Conservation (phyloP, 352 stramenopile genomes). For the Pythium sukuiense region DNA sequence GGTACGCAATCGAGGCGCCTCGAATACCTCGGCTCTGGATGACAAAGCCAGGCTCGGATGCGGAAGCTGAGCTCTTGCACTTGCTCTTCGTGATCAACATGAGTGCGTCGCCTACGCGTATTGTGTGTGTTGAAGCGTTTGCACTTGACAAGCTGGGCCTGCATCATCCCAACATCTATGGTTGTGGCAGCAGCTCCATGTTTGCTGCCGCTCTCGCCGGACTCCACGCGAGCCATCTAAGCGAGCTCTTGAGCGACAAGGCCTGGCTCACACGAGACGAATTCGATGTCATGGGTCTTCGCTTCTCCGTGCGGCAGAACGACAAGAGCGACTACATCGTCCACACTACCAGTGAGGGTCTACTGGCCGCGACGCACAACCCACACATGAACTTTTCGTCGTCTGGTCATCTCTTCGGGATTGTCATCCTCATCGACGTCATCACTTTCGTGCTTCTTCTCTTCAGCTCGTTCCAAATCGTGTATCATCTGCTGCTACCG, state of each 20-base stretch:
- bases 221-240: constrained; percentile 6
- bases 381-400: constrained; percentile 17
- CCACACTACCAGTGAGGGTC: neutral
- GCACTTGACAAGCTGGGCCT: neutral
- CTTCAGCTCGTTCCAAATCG: constrained; percentile 1
- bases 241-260: constrained; percentile 13
- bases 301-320: constrained; percentile 20
- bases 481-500: constrained; percentile 1
- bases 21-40: constrained; percentile 1
- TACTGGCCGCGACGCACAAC: constrained; percentile 2
- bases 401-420: constrained; percentile 8
- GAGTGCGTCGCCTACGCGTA: neutral
- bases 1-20: constrained; percentile 10
- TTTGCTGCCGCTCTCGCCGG: constrained; percentile 8
- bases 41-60: neutral
- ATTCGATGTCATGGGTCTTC: constrained; percentile 14
- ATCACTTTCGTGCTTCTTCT: neutral
- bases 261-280: constrained; percentile 20
- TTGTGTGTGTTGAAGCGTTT: constrained; percentile 20
- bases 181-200: constrained; percentile 18
- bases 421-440: constrained; percentile 14
- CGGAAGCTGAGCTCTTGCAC: constrained; percentile 13
- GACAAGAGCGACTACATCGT: constrained; percentile 12
- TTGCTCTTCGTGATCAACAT: constrained; percentile 10
- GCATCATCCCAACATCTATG: constrained; percentile 13